A percentile compares a stretch with the other conserved stretches of the same genome.
phyloP scores from a whole-genome alignment of 257 asterid genomes.

The Hygrophila difformis region DNA sequence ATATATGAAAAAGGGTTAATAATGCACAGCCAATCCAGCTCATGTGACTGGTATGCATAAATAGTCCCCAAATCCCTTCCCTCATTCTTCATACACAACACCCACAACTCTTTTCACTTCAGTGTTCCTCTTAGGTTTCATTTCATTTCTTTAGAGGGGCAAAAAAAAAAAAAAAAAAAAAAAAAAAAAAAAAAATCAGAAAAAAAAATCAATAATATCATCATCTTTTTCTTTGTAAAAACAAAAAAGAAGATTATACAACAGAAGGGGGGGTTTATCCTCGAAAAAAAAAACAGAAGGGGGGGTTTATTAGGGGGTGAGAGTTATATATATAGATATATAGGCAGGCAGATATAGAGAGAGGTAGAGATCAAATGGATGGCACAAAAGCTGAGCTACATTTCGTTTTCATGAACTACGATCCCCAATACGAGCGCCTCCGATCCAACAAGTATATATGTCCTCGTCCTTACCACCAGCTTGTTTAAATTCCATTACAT shows the following conservation, averaged over 20 bases:
- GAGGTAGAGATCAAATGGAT: slow-evolving; percentile 28
- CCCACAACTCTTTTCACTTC: background rate
- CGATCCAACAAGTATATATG: slow-evolving; percentile 45
- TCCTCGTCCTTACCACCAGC: background rate
- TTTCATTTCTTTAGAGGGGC: background rate
- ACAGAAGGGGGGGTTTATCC: too few species aligned
- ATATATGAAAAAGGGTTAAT: background rate
- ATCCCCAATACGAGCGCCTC: slow-evolving; percentile 78
- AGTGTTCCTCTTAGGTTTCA: slow-evolving; percentile 10
- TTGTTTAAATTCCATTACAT: background rate
- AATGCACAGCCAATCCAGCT: slow-evolving; percentile 23
- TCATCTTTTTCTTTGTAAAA: background rate
- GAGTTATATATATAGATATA: too few species aligned
- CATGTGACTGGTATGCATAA: slow-evolving; percentile 28
- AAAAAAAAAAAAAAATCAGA: background rate
- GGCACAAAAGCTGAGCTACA: slow-evolving; percentile 33
- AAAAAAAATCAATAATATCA: too few species aligned
- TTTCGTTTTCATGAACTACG: slow-evolving; percentile 84
- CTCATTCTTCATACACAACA: slow-evolving; percentile 7
- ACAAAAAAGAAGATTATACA: too few species aligned
- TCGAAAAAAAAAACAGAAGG: too few species aligned
- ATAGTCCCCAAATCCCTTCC: slow-evolving; percentile 16
- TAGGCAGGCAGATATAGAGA: too few species aligned
- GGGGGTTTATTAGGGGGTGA: too few species aligned
- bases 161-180: background rate